Percentiles rank a stretch among this genome's conserved stretches.
These are phyloP conservation scores for Vanrija sp. DNA, from an alignment of 1,284 basidiomycete genomes.

Conservation along the genomic window DNA sequence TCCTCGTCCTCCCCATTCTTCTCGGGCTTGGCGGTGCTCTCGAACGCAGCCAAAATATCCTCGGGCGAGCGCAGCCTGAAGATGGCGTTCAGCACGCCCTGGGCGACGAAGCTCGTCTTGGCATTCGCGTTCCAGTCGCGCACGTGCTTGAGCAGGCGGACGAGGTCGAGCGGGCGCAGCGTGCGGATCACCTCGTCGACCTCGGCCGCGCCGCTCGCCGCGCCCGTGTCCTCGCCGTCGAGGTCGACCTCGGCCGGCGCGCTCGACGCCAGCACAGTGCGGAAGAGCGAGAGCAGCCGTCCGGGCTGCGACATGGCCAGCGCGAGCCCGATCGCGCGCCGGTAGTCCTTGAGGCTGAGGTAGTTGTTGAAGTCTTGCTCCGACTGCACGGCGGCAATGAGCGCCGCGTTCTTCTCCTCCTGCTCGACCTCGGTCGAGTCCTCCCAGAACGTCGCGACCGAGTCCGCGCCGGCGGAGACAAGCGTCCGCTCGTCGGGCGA, in stretches of 20 bases:
- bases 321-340: slow-evolving; percentile 83
- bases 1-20: slow-evolving; percentile 24
- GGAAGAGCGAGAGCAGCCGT: slow-evolving; percentile 77
- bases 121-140: slow-evolving; percentile 92
- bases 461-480: slow-evolving; percentile 91
- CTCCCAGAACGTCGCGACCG: slow-evolving; percentile 87
- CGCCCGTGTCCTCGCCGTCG: slow-evolving; percentile 1
- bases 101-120: slow-evolving; percentile 79
- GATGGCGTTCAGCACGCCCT: slow-evolving; percentile 76
- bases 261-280: slow-evolving; percentile 51
- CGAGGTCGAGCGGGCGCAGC: slow-evolving; percentile 68
- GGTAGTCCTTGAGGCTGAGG: slow-evolving; percentile 81
- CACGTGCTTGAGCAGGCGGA: slow-evolving; percentile 74
- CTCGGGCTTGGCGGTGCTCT: slow-evolving; percentile 30
- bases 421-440: slow-evolving; percentile 79
- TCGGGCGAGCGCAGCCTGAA: slow-evolving; percentile 69
- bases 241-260: not conserved
- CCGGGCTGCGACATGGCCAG: slow-evolving; percentile 91
- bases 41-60: slow-evolving; percentile 70
- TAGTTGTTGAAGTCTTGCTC: slow-evolving; percentile 96
- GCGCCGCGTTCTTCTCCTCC: slow-evolving; percentile 63
- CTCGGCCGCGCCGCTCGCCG: slow-evolving; percentile 59
- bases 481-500: slow-evolving; percentile 72
- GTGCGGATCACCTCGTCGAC: slow-evolving; percentile 79
- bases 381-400: slow-evolving; percentile 69